Conservation (phyloP, 495 filamentous ascomycete species). For the Hypomontagnella monticulosa region DNA sequence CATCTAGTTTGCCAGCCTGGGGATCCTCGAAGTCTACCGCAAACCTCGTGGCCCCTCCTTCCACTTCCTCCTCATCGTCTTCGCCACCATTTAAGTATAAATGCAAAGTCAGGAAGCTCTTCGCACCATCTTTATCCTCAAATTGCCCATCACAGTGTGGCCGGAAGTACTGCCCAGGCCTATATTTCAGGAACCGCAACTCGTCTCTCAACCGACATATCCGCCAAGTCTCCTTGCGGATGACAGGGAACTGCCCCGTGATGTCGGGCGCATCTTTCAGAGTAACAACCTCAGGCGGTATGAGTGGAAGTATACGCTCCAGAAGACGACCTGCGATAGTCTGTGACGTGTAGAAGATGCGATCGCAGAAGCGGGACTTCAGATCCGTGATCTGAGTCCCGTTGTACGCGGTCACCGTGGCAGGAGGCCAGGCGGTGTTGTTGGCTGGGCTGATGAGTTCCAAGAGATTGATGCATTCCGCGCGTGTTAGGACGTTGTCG, state of each 20-base stretch:
- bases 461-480: too few relatives aligned
- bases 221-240: constrained; percentile 57
- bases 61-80: too few relatives aligned
- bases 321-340: constrained; percentile 14
- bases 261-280: constrained; percentile 20
- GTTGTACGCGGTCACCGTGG: too few relatives aligned
- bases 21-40: constrained; percentile 53
- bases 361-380: too few relatives aligned
- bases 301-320: constrained; percentile 13
- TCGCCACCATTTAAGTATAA: constrained; percentile 72
- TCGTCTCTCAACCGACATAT: constrained; percentile 75
- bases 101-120: constrained; percentile 82
- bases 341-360: too few relatives aligned
- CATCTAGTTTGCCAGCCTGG: constrained; percentile 57
- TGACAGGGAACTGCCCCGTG: constrained; percentile 21
- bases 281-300: constrained; percentile 23
- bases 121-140: constrained; percentile 63
- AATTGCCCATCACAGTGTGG: constrained; percentile 80
- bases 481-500: too few relatives aligned
- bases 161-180: constrained; percentile 76
- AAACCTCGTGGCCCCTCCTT: constrained; percentile 76
- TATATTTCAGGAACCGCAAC: constrained; percentile 81
- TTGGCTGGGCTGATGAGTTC: too few relatives aligned
- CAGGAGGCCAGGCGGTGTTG: too few relatives aligned
- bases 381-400: too few relatives aligned